A percentile compares a stretch with the other conserved stretches of the same genome.
These are phyloP conservation scores for Penicillium crystallinum DNA, from an alignment of 495 filamentous ascomycete genomes.

Conservation along the genomic window DNA sequence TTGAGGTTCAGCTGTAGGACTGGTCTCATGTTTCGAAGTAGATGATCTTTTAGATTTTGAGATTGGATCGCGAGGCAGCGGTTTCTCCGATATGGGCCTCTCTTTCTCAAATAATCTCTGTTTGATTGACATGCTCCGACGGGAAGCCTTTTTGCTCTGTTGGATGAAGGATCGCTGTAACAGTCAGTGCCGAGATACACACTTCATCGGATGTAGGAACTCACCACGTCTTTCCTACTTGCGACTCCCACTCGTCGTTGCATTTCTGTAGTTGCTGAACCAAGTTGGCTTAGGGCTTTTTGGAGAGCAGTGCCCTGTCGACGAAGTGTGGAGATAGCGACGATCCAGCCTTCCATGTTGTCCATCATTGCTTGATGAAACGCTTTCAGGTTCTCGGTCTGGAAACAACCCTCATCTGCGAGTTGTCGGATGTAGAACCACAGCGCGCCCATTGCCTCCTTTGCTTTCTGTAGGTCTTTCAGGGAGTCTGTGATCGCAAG, in stretches of 20 bases:
- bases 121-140: constrained; percentile 18
- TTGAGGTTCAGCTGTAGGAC: constrained; percentile 11
- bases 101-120: constrained; percentile 23
- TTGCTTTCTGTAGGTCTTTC: constrained; percentile 71
- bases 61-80: constrained; percentile 32
- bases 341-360: constrained; percentile 82
- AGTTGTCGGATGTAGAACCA: constrained; percentile 64
- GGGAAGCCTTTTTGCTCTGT: not conserved
- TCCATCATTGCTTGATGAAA: constrained; percentile 77
- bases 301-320: constrained; percentile 57
- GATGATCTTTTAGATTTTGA: constrained; percentile 6
- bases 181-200: constrained; percentile 4
- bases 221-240: constrained; percentile 56
- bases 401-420: constrained; percentile 50
- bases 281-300: constrained; percentile 57
- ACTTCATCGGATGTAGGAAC: constrained; percentile 4
- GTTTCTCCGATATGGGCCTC: constrained; percentile 24
- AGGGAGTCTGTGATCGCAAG: constrained; percentile 67
- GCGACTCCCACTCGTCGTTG: constrained; percentile 68
- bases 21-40: constrained; percentile 5
- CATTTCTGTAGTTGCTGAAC: constrained; percentile 68
- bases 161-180: constrained; percentile 23
- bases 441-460: constrained; percentile 70
- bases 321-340: constrained; percentile 65
- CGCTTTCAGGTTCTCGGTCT: constrained; percentile 45